Evolutionary conservation across 768 basidiomycete genomes (phyloP), one percentile per base, ranked within the genome.

Genomic region (Boletus reticulatus): DNA sequence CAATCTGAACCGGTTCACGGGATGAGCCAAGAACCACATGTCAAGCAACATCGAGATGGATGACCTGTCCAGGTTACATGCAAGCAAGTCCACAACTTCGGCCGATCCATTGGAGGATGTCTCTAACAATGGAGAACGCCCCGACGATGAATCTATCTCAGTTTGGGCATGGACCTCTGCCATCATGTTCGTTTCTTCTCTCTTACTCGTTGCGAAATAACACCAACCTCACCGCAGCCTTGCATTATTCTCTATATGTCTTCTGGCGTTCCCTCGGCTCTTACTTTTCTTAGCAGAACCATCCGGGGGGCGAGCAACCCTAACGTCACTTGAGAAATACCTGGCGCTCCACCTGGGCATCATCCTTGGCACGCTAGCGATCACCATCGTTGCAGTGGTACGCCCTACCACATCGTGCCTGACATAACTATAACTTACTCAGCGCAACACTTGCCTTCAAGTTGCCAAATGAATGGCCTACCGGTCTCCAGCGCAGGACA

Each of bases 311-410:
- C 74, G 78, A 45, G 71, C 70, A 31, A 62, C 70, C 19, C 77
- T 90, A 47, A 88, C 89, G 3, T 72, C 83, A 4, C 77, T 92
- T 34, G 90, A 92, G 65, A 72, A 76, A 22, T 90, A 87, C 71
- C 79, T 93, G 43, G 77, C 84, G 14, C 66, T 80, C n/a, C 84
- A 89, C 37, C 76, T 86, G 52, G 87, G 84, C 17, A 76, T 92
- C 43, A 72, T 84, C 61, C 75, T 90, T 14, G 73, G 77, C 43
- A 80, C 81, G 7, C 63, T 85, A 9, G 78, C 84, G 11, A 38
- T 84, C 16, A 76, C 83, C 36, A 71, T 89, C 32, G 64, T 92
- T 20, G 68, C 87, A 58, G 80, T 84, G 66, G 88, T 87, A 64
- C 34, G 49, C 48, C 31, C 37, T 43, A 45, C 48, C 60, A 47